Conservation (phyloP, 495 filamentous ascomycete genomes). For the Trichoderma virens region DNA sequence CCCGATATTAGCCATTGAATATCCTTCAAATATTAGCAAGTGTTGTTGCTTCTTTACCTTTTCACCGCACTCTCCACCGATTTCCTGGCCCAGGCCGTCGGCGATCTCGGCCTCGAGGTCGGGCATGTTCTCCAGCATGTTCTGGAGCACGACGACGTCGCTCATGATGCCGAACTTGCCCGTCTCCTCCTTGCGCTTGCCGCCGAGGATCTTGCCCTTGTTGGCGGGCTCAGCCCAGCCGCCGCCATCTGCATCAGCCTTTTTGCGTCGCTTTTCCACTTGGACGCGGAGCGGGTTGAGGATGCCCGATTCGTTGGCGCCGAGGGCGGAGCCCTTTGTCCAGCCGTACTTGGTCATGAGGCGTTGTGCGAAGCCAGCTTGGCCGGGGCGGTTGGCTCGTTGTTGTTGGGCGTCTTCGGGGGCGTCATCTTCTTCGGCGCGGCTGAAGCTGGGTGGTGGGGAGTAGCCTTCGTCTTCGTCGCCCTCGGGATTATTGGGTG, state of each 20-base stretch:
- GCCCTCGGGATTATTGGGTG: conserved; percentile 41
- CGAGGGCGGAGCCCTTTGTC: conserved; percentile 79
- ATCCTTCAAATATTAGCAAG: background rate
- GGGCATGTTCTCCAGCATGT: conserved; percentile 74
- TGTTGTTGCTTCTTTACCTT: conserved; percentile 42
- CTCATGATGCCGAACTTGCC: conserved; percentile 65
- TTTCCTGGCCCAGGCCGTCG: conserved; percentile 79
- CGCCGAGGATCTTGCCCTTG: conserved; percentile 73
- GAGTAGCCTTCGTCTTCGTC: conserved; percentile 38
- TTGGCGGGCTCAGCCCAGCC: conserved; percentile 62
- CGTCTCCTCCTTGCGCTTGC: conserved; percentile 46
- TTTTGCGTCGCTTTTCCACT: conserved; percentile 73
- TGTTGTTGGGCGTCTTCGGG: conserved; percentile 17
- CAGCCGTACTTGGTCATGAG: conserved; percentile 90
- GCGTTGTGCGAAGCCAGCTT: conserved; percentile 71
- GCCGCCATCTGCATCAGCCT: conserved; percentile 69
- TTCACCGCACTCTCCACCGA: conserved; percentile 82
- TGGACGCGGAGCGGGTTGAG: conserved; percentile 73
- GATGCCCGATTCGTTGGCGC: conserved; percentile 72
- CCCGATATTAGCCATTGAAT: background rate
- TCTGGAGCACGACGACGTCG: conserved; percentile 66
- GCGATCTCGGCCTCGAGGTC: conserved; percentile 58
- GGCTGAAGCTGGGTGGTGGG: conserved; percentile 21
- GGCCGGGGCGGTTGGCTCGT: conserved; percentile 64
- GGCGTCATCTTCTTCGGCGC: conserved; percentile 5